Evolutionary conservation across 345 rosid genomes (phyloP).

Genomic region (Acer saccharum): DNA sequence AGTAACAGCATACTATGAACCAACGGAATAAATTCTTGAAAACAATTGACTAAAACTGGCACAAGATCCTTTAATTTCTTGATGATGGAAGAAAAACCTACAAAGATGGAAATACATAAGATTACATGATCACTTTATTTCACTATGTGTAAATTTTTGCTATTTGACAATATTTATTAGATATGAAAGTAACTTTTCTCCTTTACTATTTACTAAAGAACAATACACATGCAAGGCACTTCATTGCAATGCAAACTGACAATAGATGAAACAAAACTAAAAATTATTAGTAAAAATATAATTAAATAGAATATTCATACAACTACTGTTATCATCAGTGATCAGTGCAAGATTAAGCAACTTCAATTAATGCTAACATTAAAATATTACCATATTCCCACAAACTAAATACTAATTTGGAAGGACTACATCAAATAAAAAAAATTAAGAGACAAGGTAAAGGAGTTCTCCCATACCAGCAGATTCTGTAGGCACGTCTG

Average conservation of each 20-base stretch:
- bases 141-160: not conserved
- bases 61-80: slow-evolving; percentile 67
- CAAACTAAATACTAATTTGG: not conserved
- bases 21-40: slow-evolving; percentile 65
- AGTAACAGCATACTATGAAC: slow-evolving; percentile 43
- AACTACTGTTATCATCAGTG: not conserved
- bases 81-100: slow-evolving; percentile 50
- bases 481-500: slow-evolving; percentile 46
- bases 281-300: not conserved
- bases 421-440: slow-evolving; percentile 2
- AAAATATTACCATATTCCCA: not conserved
- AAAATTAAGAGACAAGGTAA: not conserved
- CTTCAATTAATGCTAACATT: slow-evolving; percentile 6
- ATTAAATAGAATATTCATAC: not conserved
- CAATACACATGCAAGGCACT: slow-evolving; percentile 4
- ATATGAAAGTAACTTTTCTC: not conserved
- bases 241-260: slow-evolving; percentile 11
- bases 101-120: slow-evolving; percentile 18
- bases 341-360: slow-evolving; percentile 7
- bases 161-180: not conserved
- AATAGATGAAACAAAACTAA: not conserved
- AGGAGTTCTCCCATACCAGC: slow-evolving; percentile 50
- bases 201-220: not conserved
- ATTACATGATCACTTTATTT: not conserved
- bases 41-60: slow-evolving; percentile 64